phyloP scores from a whole-genome alignment of 1,139 yeast genomes.

The Saccharomyces hybrid region DNA sequence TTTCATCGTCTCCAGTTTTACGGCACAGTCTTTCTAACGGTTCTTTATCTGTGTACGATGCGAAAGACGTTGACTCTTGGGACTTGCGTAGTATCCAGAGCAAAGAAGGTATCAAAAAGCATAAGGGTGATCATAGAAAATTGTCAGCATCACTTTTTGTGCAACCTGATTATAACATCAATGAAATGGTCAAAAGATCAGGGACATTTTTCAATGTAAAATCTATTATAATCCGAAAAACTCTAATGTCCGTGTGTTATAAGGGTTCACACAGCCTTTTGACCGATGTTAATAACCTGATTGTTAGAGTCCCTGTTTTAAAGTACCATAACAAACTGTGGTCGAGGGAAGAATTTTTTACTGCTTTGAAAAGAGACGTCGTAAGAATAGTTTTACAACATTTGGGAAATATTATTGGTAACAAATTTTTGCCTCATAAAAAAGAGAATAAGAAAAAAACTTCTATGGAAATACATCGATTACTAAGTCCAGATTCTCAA shows the following conservation, averaged over 20 bases:
- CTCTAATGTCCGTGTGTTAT: conserved; percentile 59
- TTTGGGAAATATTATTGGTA: conserved; percentile 72
- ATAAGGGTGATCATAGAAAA: conserved; percentile 6
- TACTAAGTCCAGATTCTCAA: not conserved
- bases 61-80: conserved; percentile 10
- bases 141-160: conserved; percentile 10
- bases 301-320: conserved; percentile 56
- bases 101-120: conserved; percentile 5
- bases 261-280: conserved; percentile 64
- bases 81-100: conserved; percentile 3
- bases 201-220: conserved; percentile 59
- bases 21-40: conserved; percentile 3
- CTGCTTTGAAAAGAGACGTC: conserved; percentile 58
- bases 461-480: not conserved
- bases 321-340: conserved; percentile 61
- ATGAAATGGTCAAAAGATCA: conserved; percentile 58
- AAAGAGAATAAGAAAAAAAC: conserved; percentile 26
- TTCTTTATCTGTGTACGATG: conserved; percentile 6
- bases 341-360: conserved; percentile 68
- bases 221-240: conserved; percentile 46
- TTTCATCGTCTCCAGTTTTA: not conserved
- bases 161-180: conserved; percentile 34
- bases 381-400: conserved; percentile 62
- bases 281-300: conserved; percentile 65
- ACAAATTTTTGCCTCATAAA: conserved; percentile 50